Evolutionary conservation across 164 flowering plant genomes (phyloP), one percentile per base, ranked within the genome.

Genomic region (Nymphaea thermarum): DNA sequence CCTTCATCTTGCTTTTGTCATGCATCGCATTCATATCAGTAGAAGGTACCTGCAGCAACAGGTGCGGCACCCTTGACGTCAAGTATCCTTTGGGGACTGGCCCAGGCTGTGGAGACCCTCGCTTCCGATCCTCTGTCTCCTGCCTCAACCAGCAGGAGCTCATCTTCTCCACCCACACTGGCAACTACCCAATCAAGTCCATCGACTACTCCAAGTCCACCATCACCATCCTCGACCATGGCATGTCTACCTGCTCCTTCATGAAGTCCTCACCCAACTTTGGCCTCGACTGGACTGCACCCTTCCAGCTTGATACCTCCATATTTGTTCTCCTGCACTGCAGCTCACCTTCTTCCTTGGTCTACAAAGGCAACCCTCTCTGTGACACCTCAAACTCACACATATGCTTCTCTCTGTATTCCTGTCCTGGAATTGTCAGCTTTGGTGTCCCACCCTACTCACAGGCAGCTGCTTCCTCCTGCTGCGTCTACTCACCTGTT

Each of bases 271-370:
- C 83, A 43, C 75, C 84, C 4, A 81, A 79, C 70, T 71, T 82
- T 44, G 87, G 84, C 63, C 80, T 84, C n/a, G 84, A 84, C 63
- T 84, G 87, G 87, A 62, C 82, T 36, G 60, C 78, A 43, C 87
- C 87, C 2, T 81, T 84, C 66, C 85, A 81, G 60, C 80, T 79
- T 6, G 83, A 81, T 67, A 71, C 80, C 15, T 84, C 82, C 43
- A 53, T 76, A 41, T 80, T 82, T 77, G 62, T 81, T 66, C 86
- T 81, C 80, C 51, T 83, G 2, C 66, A 79, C n/a, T 83, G 86
- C 71, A 5, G 67, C 57, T 70, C 75, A 14, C 80, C 82, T 0
- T 63, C 82, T 42, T 71, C 83, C 17, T 76, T 79, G 74, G 68
- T 72, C 64, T 18, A 67, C 73, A 69, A 75, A 42, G 78, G 79